phyloP scores from a whole-genome alignment of 1,139 yeast species.

The Keqinozyma sinolaborantium region DNA sequence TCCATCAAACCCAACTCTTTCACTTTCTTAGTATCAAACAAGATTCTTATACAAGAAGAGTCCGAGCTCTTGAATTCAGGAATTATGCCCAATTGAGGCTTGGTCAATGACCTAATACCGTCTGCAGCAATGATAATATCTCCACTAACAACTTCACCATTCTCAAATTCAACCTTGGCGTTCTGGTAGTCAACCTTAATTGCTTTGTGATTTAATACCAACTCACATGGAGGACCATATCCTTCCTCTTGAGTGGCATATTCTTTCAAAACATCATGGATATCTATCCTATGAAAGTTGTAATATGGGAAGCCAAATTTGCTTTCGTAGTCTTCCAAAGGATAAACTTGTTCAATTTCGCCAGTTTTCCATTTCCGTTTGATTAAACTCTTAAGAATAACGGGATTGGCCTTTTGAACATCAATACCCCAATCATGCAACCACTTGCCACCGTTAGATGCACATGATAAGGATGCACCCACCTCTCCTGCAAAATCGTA shows the following conservation, averaged over 20 bases:
- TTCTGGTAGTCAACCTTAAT: conserved; percentile 17
- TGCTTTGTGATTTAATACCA: conserved; percentile 17
- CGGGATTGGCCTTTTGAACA: conserved; percentile 20
- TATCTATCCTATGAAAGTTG: conserved; percentile 19
- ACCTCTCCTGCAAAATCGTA: conserved; percentile 32
- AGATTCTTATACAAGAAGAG: conserved; percentile 12
- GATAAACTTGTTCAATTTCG: conserved; percentile 7
- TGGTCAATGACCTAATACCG: conserved; percentile 27
- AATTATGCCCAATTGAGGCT: conserved; percentile 16
- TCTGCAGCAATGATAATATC: conserved; percentile 37
- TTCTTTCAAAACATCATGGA: conserved; percentile 17
- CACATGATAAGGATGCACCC: conserved; percentile 27
- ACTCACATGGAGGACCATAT: conserved; percentile 17
- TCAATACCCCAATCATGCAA: conserved; percentile 15
- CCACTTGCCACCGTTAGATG: conserved; percentile 13
- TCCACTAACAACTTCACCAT: conserved; percentile 18
- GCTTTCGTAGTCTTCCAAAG: conserved; percentile 20
- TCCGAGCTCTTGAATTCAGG: conserved; percentile 17
- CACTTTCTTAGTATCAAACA: conserved; percentile 18
- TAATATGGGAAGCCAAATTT: conserved; percentile 18
- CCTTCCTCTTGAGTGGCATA: conserved; percentile 12
- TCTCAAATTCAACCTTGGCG: conserved; percentile 16
- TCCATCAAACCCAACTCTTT: conserved; percentile 13
- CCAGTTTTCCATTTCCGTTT: conserved; percentile 22
- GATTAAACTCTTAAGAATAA: conserved; percentile 13